Evolutionary conservation across 2,329 filamentous ascomycete genomes (phyloP).

Genomic region (Aspergillus ruber): DNA sequence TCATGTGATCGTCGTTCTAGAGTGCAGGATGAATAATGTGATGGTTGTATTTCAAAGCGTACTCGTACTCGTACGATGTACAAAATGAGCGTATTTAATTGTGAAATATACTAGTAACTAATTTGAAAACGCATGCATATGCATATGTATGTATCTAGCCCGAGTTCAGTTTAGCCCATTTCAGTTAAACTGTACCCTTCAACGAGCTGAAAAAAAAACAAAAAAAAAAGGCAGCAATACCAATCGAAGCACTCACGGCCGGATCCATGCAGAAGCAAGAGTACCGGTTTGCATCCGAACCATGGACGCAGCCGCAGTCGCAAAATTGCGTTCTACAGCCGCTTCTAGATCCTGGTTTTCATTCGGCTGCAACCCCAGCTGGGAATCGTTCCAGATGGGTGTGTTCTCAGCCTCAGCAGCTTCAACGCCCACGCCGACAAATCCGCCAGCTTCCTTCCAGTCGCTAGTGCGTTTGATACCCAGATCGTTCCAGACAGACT

Average conservation of each 20-base stretch:
- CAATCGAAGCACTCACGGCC: slow-evolving; percentile 19
- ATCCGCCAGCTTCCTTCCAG: slow-evolving; percentile 86
- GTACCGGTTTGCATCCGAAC: slow-evolving; percentile 18
- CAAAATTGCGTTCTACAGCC: slow-evolving; percentile 42
- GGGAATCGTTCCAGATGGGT: slow-evolving; percentile 87
- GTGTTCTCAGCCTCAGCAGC: slow-evolving; percentile 51
- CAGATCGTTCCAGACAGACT: slow-evolving; percentile 81
- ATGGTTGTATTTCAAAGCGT: no score
- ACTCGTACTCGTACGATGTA: no score
- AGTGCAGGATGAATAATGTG: no score
- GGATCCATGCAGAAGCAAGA: slow-evolving; percentile 4
- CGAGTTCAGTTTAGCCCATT: no score
- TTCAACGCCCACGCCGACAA: slow-evolving; percentile 83
- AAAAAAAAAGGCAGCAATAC: slow-evolving; percentile 24
- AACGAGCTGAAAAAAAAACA: slow-evolving; percentile 9
- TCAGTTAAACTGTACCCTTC: no score
- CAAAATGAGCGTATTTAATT: no score
- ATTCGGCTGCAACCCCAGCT: slow-evolving; percentile 63
- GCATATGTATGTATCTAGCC: no score
- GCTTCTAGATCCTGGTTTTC: slow-evolving; percentile 59
- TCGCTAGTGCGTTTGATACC: slow-evolving; percentile 87
- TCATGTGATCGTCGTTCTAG: no score
- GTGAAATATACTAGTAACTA: no score
- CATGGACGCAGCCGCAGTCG: slow-evolving; percentile 8
- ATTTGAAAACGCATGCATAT: no score